Conservation (phyloP, 2,329 filamentous ascomycete species). For the Sclerotinia glacialis region DNA sequence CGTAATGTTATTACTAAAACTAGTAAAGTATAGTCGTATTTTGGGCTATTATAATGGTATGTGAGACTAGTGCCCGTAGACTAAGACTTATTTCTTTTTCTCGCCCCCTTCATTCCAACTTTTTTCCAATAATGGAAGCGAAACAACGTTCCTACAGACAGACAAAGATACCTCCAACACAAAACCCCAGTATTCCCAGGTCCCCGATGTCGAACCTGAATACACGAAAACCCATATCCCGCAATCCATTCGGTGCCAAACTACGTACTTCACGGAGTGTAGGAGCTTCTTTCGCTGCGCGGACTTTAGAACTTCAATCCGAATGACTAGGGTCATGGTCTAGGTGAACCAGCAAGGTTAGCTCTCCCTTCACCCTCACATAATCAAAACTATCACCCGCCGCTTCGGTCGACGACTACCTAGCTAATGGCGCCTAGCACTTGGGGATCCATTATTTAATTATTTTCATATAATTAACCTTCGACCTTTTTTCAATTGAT, state of each 20-base stretch:
- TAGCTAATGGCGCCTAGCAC: background rate
- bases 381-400: slow-evolving; percentile 12
- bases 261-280: background rate
- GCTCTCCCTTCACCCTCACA: background rate
- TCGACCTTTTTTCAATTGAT: slow-evolving; percentile 8
- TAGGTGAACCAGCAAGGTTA: slow-evolving; percentile 1
- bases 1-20: no score
- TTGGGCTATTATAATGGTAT: no score
- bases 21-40: no score
- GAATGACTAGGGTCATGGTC: background rate
- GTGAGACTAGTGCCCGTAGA: no score
- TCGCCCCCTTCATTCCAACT: slow-evolving; percentile 7
- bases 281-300: background rate
- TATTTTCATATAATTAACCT: slow-evolving; percentile 11
- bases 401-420: slow-evolving; percentile 7
- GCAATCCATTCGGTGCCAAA: background rate
- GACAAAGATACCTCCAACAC: background rate
- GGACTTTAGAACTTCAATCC: background rate
- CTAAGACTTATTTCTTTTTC: no score
- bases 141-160: background rate
- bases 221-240: background rate
- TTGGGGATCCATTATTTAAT: slow-evolving; percentile 2
- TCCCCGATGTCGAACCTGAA: background rate
- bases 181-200: background rate
- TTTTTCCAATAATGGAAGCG: background rate